A percentile compares a stretch with the other conserved stretches of the same genome.
These are phyloP conservation scores for Isabelozyma pseudorhagii DNA, from an alignment of 805 yeast species.

Conservation along the genomic window DNA sequence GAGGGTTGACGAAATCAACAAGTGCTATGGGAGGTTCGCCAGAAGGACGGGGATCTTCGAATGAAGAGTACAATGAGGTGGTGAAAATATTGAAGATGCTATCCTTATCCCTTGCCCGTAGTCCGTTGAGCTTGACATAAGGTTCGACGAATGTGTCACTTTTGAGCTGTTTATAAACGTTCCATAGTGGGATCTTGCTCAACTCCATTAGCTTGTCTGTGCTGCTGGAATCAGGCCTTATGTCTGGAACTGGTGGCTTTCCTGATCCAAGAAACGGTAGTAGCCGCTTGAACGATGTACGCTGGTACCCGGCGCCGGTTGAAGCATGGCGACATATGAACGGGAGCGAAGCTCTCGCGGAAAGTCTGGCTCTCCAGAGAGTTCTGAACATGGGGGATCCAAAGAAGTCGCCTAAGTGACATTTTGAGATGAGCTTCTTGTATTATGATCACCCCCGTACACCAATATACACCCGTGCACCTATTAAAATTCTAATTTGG, in stretches of 20 bases:
- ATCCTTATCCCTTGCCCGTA: background rate
- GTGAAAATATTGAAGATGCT: background rate
- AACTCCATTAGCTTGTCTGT: constrained; percentile 2
- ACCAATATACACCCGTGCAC: background rate
- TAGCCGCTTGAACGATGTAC: background rate
- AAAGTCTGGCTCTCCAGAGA: background rate
- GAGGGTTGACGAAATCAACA: constrained; percentile 27
- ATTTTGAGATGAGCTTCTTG: background rate
- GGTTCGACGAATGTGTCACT: background rate
- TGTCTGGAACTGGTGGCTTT: background rate
- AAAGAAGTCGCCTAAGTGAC: background rate
- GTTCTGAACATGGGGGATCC: background rate
- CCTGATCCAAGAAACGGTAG: background rate
- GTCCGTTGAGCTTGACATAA: background rate
- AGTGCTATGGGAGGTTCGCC: background rate
- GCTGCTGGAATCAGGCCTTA: background rate
- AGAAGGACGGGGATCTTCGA: background rate
- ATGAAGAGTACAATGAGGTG: background rate
- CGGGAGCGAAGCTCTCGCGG: no score
- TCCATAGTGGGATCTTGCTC: constrained; percentile 4
- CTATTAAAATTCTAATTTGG: background rate
- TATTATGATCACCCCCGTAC: background rate
- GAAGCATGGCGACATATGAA: no score
- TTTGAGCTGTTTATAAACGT: background rate
- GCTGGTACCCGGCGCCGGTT: no score